phyloP scores from a whole-genome alignment of 768 basidiomycete species.

The button mushroom (Agaricus bisporus) region DNA sequence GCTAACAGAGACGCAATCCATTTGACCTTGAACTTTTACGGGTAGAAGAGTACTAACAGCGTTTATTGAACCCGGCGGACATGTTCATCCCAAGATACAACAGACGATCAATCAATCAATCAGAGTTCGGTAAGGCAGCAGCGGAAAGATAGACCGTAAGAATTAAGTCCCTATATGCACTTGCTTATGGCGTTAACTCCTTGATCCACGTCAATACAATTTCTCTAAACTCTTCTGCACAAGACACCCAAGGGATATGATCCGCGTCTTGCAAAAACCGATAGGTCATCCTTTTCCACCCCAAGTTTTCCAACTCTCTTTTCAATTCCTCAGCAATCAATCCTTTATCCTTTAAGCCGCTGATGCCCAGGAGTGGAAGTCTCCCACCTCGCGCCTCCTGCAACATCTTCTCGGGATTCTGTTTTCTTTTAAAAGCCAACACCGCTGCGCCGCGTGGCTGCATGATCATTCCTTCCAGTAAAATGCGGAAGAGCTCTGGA shows the following conservation, averaged over 20 bases:
- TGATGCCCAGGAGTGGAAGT: conserved; percentile 21
- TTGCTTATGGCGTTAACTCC: background rate
- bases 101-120: too few relatives aligned
- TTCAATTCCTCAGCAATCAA: conserved; percentile 15
- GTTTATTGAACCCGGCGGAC: too few relatives aligned
- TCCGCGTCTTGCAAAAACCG: conserved; percentile 18
- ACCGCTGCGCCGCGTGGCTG: conserved; percentile 19
- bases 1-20: too few relatives aligned
- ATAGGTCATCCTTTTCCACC: conserved; percentile 18
- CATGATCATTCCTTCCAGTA: conserved; percentile 19
- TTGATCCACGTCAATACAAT: conserved; percentile 19
- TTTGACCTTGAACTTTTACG: too few relatives aligned
- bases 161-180: background rate
- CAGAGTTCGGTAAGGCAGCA: too few relatives aligned
- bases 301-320: conserved; percentile 20
- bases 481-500: conserved; percentile 13
- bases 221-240: conserved; percentile 17
- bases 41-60: too few relatives aligned
- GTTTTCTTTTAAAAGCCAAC: conserved; percentile 18
- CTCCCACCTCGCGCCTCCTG: conserved; percentile 17
- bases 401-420: conserved; percentile 19
- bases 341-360: conserved; percentile 21
- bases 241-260: conserved; percentile 23
- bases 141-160: too few relatives aligned
- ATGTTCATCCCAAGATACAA: too few relatives aligned